Conservation (phyloP, 2,329 filamentous ascomycete genomes). For the Penicillium sp. region DNA sequence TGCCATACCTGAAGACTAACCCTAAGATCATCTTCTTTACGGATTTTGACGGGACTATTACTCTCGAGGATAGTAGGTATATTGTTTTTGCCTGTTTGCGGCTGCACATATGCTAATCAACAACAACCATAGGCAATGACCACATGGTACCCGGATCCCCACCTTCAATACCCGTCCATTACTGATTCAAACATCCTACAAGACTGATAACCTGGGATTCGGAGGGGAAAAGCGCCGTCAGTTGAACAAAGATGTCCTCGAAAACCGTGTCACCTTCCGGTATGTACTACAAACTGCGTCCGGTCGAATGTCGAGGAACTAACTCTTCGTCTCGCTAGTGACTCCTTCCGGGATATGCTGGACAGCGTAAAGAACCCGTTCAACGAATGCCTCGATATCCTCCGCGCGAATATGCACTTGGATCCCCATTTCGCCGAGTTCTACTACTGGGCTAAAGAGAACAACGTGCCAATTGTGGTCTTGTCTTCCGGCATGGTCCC, state of each 20-base stretch:
- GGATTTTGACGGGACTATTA: conserved; percentile 97
- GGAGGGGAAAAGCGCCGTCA: conserved; percentile 72
- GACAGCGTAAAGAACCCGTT: conserved; percentile 82
- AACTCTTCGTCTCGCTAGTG: conserved; percentile 47
- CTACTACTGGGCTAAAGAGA: conserved; percentile 77
- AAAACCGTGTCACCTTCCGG: conserved; percentile 73
- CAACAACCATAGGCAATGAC: conserved; percentile 60
- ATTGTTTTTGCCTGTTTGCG: neutral
- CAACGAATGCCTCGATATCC: conserved; percentile 76
- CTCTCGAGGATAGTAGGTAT: conserved; percentile 67
- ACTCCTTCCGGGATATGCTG: conserved; percentile 90
- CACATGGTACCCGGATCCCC: conserved; percentile 55
- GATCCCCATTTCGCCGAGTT: conserved; percentile 90
- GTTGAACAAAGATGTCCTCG: conserved; percentile 78
- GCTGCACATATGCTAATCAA: conserved; percentile 18
- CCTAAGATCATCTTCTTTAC: conserved; percentile 98
- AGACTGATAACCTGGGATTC: conserved; percentile 92
- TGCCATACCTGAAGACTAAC: conserved; percentile 56
- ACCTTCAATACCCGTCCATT: conserved; percentile 34
- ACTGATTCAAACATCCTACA: conserved; percentile 50
- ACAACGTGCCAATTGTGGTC: conserved; percentile 91
- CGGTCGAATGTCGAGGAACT: too few species aligned
- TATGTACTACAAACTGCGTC: conserved; percentile 30
- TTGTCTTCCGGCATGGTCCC: conserved; percentile 92
- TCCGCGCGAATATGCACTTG: conserved; percentile 82